Base-by-base conservation (phyloP, 1,139 yeast species). In the Kodamaea plutei region DNA sequence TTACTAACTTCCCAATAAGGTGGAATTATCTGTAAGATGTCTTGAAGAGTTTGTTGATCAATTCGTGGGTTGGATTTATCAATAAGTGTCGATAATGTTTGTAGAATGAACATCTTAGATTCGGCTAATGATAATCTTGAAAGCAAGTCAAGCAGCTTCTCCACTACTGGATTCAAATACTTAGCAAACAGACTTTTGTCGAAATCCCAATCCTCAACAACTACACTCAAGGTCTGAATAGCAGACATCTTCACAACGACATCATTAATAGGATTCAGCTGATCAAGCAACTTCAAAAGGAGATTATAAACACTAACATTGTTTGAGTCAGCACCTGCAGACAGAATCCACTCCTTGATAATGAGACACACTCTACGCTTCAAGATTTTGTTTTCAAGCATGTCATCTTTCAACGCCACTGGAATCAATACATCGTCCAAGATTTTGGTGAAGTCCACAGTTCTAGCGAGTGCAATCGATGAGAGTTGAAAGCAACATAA, bases 161-260 rank as follows among this genome's bases (percentile, higher is more conserved):
- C 50, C 6, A 85, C 69, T 18, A 75, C 73, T 2, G 63, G 64
- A 22, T 73, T 69, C 34, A 84, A 61, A 47, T 58, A 87, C 1
- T 93, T 88, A 37, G 72, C 60, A 46, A 91, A 85, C 25, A 67
- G 76, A 8, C 61, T 63, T 37, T 84, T 78, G 25, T 77, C 69
- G 51, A 89, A 88, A 40, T 84, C 91, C 88, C 94, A 87, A 44
- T 87, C 96, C 39, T 85, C 91, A 17, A 88, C 66, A 28, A 84
- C 69, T 16, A 74, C 67, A 39, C 79, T 69, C 10, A 88, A 58
- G 0, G 89, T 76, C 46, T 81, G 84, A n/a, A 84, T 66, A 0
- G 93, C 80, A 2, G 94, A 76, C 15, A 89, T 54, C 43, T 72
- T 72, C 1, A 91, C 95, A 11, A 87, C 94, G 33, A 70, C 64